These are phyloP conservation scores for Mucor lusitanicus DNA, from an alignment of 371 early-diverging fungal genomes.

Conservation along the genomic window DNA sequence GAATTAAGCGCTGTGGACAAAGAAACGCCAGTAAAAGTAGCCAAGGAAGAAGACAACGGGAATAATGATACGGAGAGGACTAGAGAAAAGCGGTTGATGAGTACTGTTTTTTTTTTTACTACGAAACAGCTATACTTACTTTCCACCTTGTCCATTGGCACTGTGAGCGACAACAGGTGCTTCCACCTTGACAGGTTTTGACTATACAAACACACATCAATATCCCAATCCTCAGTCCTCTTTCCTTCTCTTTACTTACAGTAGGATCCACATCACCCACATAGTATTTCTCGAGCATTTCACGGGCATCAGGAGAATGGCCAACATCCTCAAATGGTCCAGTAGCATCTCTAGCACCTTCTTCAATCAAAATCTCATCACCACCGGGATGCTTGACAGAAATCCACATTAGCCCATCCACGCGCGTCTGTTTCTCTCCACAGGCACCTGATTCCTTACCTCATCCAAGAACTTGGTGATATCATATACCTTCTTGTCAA, in stretches of 20 bases:
- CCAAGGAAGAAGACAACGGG: slow-evolving; percentile 33
- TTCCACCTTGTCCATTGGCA: slow-evolving; percentile 30
- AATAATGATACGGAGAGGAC: slow-evolving; percentile 42
- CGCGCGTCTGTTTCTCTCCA: background rate
- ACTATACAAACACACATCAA: slow-evolving; percentile 3
- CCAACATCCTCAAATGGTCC: slow-evolving; percentile 95
- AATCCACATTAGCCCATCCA: background rate
- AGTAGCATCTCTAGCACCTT: slow-evolving; percentile 86
- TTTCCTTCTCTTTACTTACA: slow-evolving; percentile 36
- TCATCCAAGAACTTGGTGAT: slow-evolving; percentile 77
- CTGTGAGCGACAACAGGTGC: background rate
- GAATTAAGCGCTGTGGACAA: slow-evolving; percentile 6
- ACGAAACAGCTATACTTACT: too few species aligned
- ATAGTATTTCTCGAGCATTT: slow-evolving; percentile 67
- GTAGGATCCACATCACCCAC: slow-evolving; percentile 72
- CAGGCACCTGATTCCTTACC: slow-evolving; percentile 26
- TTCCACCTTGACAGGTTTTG: slow-evolving; percentile 26
- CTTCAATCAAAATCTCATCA: slow-evolving; percentile 76
- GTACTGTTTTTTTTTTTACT: too few species aligned
- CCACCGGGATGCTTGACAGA: slow-evolving; percentile 81
- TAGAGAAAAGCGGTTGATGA: slow-evolving; percentile 4
- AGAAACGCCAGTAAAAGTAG: slow-evolving; percentile 41
- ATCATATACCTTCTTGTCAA: slow-evolving; percentile 84
- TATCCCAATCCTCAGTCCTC: background rate
- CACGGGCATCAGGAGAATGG: slow-evolving; percentile 91